Evolutionary conservation across 2,329 filamentous ascomycete genomes (phyloP).

Genomic region (Xylaria sp.): DNA sequence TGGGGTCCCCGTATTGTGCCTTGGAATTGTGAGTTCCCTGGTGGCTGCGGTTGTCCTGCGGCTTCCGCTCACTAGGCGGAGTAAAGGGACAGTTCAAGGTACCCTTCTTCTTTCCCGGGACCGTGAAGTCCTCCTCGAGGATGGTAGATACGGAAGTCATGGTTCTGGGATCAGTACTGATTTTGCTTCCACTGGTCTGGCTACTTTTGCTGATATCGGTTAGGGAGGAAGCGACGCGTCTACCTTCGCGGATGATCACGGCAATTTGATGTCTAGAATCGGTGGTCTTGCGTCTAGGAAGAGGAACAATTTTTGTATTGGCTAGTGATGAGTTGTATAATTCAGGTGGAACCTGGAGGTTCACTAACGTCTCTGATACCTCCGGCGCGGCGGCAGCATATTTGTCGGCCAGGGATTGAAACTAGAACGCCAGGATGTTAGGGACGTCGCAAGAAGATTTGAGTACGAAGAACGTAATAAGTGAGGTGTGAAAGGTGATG

Average conservation of each 20-base stretch:
- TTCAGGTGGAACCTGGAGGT: slow-evolving; percentile 59
- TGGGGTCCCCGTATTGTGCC: slow-evolving; percentile 52
- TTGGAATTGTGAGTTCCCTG: slow-evolving; percentile 33
- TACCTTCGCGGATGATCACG: slow-evolving; percentile 59
- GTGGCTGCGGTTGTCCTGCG: slow-evolving; percentile 31
- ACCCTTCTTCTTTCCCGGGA: slow-evolving; percentile 67
- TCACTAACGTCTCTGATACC: slow-evolving; percentile 60
- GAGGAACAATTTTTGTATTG: slow-evolving; percentile 47
- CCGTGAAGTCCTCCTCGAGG: slow-evolving; percentile 87
- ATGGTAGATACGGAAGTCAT: slow-evolving; percentile 58
- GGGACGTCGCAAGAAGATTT: background rate
- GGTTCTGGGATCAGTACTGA: slow-evolving; percentile 41
- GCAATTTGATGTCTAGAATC: slow-evolving; percentile 55
- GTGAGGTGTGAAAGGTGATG: background rate
- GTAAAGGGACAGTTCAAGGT: slow-evolving; percentile 77
- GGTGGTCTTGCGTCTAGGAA: slow-evolving; percentile 44
- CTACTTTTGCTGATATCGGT: slow-evolving; percentile 48
- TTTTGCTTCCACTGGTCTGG: slow-evolving; percentile 46
- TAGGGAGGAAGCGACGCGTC: slow-evolving; percentile 49
- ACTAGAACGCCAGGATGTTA: slow-evolving; percentile 39
- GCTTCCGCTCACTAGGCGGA: slow-evolving; percentile 34
- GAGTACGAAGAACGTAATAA: background rate
- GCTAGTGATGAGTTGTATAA: slow-evolving; percentile 43
- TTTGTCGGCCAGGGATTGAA: slow-evolving; percentile 61
- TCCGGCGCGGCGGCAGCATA: slow-evolving; percentile 61